phyloP scores from a whole-genome alignment of 2,329 filamentous ascomycete species.

The Paramyrothecium roridum region DNA sequence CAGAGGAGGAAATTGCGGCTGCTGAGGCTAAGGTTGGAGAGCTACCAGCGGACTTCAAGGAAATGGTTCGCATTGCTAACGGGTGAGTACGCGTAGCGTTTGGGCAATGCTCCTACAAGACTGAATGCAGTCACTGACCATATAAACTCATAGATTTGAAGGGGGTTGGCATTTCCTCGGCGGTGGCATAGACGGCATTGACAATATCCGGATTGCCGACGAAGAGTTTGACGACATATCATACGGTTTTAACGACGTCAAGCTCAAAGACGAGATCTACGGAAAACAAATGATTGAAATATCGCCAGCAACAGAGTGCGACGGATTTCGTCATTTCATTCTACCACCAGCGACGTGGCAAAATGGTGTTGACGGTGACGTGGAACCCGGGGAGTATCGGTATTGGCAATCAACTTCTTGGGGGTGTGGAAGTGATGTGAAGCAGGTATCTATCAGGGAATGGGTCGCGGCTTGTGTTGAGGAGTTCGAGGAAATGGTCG shows the following conservation, averaged over 20 bases:
- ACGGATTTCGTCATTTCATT: neutral
- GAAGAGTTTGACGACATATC: neutral
- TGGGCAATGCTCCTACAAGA: neutral
- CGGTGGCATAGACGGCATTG: neutral
- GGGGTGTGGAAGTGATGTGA: neutral
- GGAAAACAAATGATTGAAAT: neutral
- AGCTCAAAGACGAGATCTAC: neutral
- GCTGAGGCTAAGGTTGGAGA: neutral
- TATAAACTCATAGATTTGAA: neutral
- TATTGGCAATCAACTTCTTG: neutral
- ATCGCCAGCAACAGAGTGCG: neutral
- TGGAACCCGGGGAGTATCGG: neutral
- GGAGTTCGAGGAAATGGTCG: neutral
- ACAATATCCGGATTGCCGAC: neutral
- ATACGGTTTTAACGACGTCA: neutral
- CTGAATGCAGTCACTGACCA: neutral
- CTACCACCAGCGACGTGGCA: neutral
- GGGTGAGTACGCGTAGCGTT: neutral
- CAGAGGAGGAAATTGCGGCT: neutral
- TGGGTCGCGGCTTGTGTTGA: neutral
- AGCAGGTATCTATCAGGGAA: neutral
- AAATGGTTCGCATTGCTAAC: neutral
- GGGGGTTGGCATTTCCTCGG: slow-evolving; percentile 2
- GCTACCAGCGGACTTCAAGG: neutral
- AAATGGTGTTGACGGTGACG: neutral